phyloP scores from a whole-genome alignment of 148 eudicot species.

The Diospyros lotus region DNA sequence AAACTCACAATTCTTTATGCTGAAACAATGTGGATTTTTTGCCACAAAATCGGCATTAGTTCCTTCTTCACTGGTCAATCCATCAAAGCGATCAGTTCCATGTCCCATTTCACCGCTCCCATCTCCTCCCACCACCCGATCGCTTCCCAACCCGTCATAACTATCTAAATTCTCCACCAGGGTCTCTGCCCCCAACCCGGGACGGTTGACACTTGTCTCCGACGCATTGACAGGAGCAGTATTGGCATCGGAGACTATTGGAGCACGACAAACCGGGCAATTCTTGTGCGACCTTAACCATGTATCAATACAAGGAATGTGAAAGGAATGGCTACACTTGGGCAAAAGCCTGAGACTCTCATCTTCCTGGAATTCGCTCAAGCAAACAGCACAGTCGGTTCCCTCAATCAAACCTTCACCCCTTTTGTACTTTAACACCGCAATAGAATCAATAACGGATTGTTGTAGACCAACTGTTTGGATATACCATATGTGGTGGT shows the following conservation, averaged over 20 bases:
- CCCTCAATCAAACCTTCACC: slow-evolving; percentile 40
- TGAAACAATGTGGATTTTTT: slow-evolving; percentile 5
- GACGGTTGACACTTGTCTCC: slow-evolving; percentile 8
- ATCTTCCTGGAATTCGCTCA: slow-evolving; percentile 55
- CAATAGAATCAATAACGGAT: slow-evolving; percentile 50
- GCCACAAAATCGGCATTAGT: slow-evolving; percentile 14
- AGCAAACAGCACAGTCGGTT: slow-evolving; percentile 54
- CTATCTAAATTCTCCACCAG: slow-evolving; percentile 14
- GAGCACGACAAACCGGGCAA: slow-evolving; percentile 69
- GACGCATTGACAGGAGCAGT: neutral
- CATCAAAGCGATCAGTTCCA: slow-evolving; percentile 13
- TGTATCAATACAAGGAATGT: slow-evolving; percentile 50
- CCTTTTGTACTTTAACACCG: slow-evolving; percentile 40
- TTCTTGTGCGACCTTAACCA: slow-evolving; percentile 63
- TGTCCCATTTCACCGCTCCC: slow-evolving; percentile 1
- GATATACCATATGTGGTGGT: slow-evolving; percentile 62
- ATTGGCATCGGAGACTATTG: slow-evolving; percentile 25
- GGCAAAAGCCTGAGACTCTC: slow-evolving; percentile 61
- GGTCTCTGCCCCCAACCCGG: neutral
- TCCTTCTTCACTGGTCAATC: slow-evolving; percentile 24
- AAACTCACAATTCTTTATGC: slow-evolving; percentile 18
- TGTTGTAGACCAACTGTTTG: slow-evolving; percentile 47
- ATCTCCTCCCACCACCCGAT: slow-evolving; percentile 13
- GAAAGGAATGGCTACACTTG: slow-evolving; percentile 75
- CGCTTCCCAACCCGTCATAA: neutral